These are phyloP conservation scores for Phytophthora chlamydospora DNA, from an alignment of 352 stramenopile species.

Conservation along the genomic window DNA sequence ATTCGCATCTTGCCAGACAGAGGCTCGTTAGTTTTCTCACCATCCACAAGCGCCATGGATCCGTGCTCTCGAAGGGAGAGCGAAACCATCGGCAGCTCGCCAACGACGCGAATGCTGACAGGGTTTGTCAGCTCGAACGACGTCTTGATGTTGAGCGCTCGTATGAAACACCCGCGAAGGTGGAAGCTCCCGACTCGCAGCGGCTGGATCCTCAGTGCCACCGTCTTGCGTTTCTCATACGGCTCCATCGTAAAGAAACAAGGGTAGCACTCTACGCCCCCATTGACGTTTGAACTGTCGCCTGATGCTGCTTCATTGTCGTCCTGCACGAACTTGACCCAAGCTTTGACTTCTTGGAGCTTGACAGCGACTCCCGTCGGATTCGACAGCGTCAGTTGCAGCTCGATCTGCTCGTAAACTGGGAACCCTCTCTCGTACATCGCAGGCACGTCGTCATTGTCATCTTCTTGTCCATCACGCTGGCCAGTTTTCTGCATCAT, in stretches of 20 bases:
- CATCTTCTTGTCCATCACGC: conserved; percentile 15
- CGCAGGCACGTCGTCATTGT: conserved; percentile 17
- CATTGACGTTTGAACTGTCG: conserved; percentile 6
- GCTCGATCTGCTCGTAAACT: conserved; percentile 57
- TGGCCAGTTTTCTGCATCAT: conserved; percentile 21
- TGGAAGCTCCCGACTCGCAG: conserved; percentile 47
- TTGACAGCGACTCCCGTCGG: conserved; percentile 67
- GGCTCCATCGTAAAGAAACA: conserved; percentile 50
- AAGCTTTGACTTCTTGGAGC: conserved; percentile 64
- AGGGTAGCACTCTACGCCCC: conserved; percentile 63
- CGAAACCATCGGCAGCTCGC: conserved; percentile 49
- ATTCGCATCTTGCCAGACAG: conserved; percentile 36
- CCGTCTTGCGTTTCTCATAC: conserved; percentile 57
- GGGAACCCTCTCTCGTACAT: conserved; percentile 57
- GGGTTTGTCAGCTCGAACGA: conserved; percentile 45
- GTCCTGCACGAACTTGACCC: conserved; percentile 41
- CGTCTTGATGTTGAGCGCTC: conserved; percentile 64
- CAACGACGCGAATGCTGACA: conserved; percentile 48
- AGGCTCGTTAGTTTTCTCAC: conserved; percentile 4
- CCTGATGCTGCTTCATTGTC: not conserved
- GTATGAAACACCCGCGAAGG: conserved; percentile 68
- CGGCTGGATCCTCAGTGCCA: conserved; percentile 57
- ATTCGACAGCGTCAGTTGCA: conserved; percentile 71
- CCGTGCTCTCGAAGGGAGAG: conserved; percentile 57
- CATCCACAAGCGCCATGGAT: conserved; percentile 28